Conservation (phyloP, 345 rosid species). For the Lumnitzera racemosa region DNA sequence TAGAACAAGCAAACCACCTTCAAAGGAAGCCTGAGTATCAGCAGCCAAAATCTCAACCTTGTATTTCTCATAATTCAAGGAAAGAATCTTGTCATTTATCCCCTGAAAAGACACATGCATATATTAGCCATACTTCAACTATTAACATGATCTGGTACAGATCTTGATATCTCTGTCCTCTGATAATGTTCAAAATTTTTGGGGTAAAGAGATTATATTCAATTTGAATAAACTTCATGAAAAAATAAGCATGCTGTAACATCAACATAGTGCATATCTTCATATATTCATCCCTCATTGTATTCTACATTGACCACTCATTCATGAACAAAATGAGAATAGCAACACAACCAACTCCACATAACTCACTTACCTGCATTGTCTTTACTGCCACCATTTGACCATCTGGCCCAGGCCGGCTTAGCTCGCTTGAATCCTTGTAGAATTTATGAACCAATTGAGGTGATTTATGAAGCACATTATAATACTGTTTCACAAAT, state of each 20-base stretch:
- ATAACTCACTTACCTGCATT: conserved; percentile 28
- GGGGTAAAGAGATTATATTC: too few relatives aligned
- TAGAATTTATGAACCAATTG: conserved; percentile 44
- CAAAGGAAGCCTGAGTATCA: conserved; percentile 52
- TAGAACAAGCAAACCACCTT: conserved; percentile 47
- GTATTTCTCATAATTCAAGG: conserved; percentile 39
- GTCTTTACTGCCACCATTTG: conserved; percentile 38
- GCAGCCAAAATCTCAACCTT: conserved; percentile 45
- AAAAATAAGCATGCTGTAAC: too few relatives aligned
- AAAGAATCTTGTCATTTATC: conserved; percentile 60
- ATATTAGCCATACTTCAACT: too few relatives aligned
- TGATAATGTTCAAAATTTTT: too few relatives aligned
- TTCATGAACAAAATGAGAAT: too few relatives aligned
- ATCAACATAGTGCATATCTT: too few relatives aligned
- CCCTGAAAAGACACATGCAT: conserved; percentile 30
- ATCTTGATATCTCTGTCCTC: too few relatives aligned
- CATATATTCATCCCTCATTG: too few relatives aligned
- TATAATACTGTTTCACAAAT: conserved; percentile 53
- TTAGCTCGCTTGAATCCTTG: conserved; percentile 41
- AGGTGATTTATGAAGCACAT: conserved; percentile 32
- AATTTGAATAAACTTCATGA: too few relatives aligned
- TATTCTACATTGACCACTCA: too few relatives aligned
- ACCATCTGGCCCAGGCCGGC: conserved; percentile 45
- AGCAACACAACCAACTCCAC: not conserved
- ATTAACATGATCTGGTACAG: too few relatives aligned